Evolutionary conservation across 1,284 basidiomycete genomes (phyloP), one percentile per base, ranked within the genome.

Genomic region (Flammula alnicola): DNA sequence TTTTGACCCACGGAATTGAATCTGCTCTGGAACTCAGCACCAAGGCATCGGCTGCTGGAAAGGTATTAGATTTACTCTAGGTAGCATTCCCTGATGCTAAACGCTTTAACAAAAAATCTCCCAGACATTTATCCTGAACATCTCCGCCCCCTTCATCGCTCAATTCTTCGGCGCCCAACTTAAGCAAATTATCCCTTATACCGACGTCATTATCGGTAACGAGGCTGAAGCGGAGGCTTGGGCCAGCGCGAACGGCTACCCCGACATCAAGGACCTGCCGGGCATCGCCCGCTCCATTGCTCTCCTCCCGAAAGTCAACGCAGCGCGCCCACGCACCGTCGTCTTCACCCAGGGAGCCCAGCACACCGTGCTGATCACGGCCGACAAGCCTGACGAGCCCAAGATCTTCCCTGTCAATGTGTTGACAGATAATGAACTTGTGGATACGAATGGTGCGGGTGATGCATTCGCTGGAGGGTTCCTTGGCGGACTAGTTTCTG

Each of bases 391-490:
- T 3, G 77, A 83, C 19, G 68, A 63, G 33, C 72, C 78, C 10
- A 80, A 79, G 77, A 70, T 77, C 10, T 89, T 78, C 73, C 62
- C 76, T 26, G 92, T 96, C 40, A 68, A 76, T 49, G 76, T 81
- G 42, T 77, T 98, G 54, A 63, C 71, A 44, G 76, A 78, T 57
- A 80, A 80, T 49, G 68, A 88, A 68, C 96, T 99, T 62, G 87
- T 98, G 51, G 97, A 99, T 72, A 99, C 97, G 49, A 99, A 99
- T 73, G 97, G 93, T 45, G 97, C 97, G n/a, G 97, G 97, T 44
- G 97, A 99, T 70, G 95, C 94, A 44, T 99, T 99, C 62, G 94
- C 95, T n/a, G 97, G 97, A 55, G 97, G 93, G 40, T 95, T 98
- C 78, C 69, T 98, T 42, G 97, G 92, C 43, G 95, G 90, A 1